Evolutionary conservation across 495 filamentous ascomycete species (phyloP), one percentile per base, ranked within the genome.

Genomic region (Hypomontagnella submonticulosa): DNA sequence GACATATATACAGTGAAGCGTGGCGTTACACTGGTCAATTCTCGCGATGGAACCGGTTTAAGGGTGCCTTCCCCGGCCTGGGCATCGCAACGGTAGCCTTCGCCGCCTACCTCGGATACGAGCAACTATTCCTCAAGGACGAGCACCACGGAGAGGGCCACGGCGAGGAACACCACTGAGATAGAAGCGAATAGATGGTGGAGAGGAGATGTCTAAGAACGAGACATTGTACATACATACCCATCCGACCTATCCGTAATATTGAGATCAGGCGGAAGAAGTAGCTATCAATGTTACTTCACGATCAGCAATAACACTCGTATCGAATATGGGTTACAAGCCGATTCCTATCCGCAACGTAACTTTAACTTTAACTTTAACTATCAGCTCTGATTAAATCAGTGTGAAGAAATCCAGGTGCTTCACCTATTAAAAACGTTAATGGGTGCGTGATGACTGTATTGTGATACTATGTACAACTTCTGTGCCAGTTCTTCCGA

Each of bases 81-180:
- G 96, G 95, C 43, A 95, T 92, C 63, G 95, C 92, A 4, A 89
- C 88, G 7, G 94, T 94, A 43, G 93, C 93, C 9, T 99, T 99
- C 76, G 87, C 89, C 34, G 88, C 79, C 47, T 99, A 99, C 80
- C 91, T 92, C 78, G 84, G 83, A 36, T 96, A 91, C 74, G 95
- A 99, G 81, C 85, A 92, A 71, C 71, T 96, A 40, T 97, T 97
- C 74, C 63, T 96, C 57, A 86, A 90, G 71, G 88, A 93, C 40
- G 87, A 91, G 51, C 90, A 93, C 78, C 81, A 84, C 70, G 84
- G 73, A 61, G 81, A 86, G 20, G 81, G 57, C 16, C 81, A 84
- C 33, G 76, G 63, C 13, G 60, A 79, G 68, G 71, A 50, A 12
- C 77, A 81, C 54, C 76, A 80, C 54, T 79, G 55, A 73, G 27